Evolutionary conservation across 768 basidiomycete genomes (phyloP), one percentile per base, ranked within the genome.

Genomic region (Tephrocybe sp.): DNA sequence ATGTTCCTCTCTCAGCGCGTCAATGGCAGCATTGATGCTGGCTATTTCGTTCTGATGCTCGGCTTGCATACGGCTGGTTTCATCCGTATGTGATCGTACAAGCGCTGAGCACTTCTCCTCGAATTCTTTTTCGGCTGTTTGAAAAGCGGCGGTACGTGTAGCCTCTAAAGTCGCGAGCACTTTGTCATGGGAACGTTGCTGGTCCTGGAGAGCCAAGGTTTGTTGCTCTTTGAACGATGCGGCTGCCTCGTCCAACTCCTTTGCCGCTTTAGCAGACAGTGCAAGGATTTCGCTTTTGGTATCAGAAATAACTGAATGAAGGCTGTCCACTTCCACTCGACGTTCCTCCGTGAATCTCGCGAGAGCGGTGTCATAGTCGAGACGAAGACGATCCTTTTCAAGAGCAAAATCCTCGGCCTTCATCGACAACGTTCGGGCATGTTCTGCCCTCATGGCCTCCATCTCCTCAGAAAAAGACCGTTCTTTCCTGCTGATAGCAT

Each of bases 401-500:
- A 75, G 65, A 23, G 73, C 65, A 53, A 86, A 78, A 43, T 86
- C 85, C 21, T 83, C 83, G 33, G 79, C 80, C 61, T 80, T 83
- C 39, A 72, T 70, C 18, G 76, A 68, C 36, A 86, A 60, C 15
- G 70, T 61, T 22, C 78, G 70, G 1, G 71, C 62, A 60, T 91
- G 88, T 24, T 87, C 84, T 16, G 74, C 73, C 63, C 82, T 85
- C 33, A 86, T 68, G 45, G 71, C 76, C 57, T 86, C 83, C 29
- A 88, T 59, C 62, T 91, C 83, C 47, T 85, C 83, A 1, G 72
- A 60, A 49, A 85, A 83, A 30, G 79, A 74, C 7, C 72, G 67
- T 57, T 92, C 88, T 66, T 85, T 87, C 52, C 82, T 76, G 13
- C 75, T 58, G 49, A 90, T 75, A 11, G 83, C 83, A 10, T 82